Conservation (phyloP, 768 basidiomycete species). For the Collybia mongolica region DNA sequence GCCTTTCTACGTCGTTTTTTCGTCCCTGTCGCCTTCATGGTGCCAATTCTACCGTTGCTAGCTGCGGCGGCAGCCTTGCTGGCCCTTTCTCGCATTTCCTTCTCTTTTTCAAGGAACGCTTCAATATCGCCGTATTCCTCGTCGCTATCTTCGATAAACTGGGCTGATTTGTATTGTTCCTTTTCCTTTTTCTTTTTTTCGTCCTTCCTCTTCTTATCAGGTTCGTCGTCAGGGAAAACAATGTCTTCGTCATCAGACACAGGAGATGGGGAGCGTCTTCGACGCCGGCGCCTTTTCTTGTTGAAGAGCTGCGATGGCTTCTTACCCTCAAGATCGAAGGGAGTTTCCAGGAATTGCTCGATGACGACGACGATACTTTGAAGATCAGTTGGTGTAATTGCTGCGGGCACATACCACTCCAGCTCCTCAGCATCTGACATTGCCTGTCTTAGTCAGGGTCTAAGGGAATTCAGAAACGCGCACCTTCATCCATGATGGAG, state of each 20-base stretch:
- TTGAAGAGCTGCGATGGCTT: conserved; percentile 68
- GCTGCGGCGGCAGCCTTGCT: conserved; percentile 45
- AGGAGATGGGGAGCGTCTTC: conserved; percentile 47
- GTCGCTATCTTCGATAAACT: conserved; percentile 92
- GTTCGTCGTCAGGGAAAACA: conserved; percentile 31
- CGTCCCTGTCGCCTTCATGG: conserved; percentile 53
- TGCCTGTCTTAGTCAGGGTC: conserved; percentile 1
- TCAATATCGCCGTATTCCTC: conserved; percentile 80
- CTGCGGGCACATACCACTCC: conserved; percentile 83
- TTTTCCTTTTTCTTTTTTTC: conserved; percentile 65
- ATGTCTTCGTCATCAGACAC: conserved; percentile 43
- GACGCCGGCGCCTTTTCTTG: conserved; percentile 59
- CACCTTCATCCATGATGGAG: conserved; percentile 64
- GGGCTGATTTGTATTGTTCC: conserved; percentile 76
- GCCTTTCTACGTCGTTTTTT: conserved; percentile 45
- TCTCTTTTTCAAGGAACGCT: conserved; percentile 79
- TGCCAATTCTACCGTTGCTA: conserved; percentile 38
- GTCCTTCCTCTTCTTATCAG: conserved; percentile 51
- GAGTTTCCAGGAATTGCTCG: conserved; percentile 77
- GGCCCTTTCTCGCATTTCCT: conserved; percentile 53
- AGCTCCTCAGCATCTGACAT: conserved; percentile 62
- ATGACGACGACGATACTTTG: conserved; percentile 72
- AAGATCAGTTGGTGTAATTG: conserved; percentile 66
- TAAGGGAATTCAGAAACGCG: conserved; percentile 13
- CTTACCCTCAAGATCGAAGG: conserved; percentile 79